Base-by-base conservation (phyloP, 805 yeast genomes). In the Yarrowia sp. region DNA sequence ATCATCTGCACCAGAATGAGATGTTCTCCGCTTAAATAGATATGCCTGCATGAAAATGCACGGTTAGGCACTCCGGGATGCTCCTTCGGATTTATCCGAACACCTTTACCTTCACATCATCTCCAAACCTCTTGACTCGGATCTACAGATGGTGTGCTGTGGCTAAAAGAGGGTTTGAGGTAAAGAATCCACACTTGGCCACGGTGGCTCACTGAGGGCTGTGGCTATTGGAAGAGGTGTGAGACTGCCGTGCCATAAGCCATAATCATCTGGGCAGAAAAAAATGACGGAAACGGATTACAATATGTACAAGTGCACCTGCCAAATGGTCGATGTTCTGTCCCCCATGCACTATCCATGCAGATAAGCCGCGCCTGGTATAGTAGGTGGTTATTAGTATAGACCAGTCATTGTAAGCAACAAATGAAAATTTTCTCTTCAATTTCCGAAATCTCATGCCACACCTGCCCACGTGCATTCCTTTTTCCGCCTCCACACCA, bases 111-210 rank as follows among this genome's bases (percentile, higher is more conserved):
- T 10, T 19, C 4, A 1, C 54, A 14, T 16, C 35, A 7, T 48
- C 26, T 30, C 54, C 54, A 48, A 48, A 51, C 41, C 41, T 51
- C 41, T 30, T 49, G 58, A 51, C 58, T 10, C 58, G 58, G 58
- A 51, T 51, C 58, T 51, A 33, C 41, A 51, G 21, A 51, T 51
- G 58, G 58, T 51, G 58, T 51, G 58, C 58, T 54, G 61, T 54
- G 61, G 61, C 61, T 54, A 38, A 54, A 54, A 54, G 61, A 54
- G 61, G 61, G 61, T 54, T 54, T 38, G 44, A 33, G n/a, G 30
- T n/a, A 35, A 51, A 32, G 54, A 51, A 51, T 51, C 59, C 59
- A 51, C 59, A 51, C 41, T 51, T 51, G 41, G 33, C 43, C 41
- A 36, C 54, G 28, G 54, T 32, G 54, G 54, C 54, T 48, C 24